A percentile compares a stretch with the other conserved stretches of the same genome.
These are phyloP conservation scores for Leccinellum luteum DNA, from an alignment of 768 basidiomycete species.

Conservation along the genomic window DNA sequence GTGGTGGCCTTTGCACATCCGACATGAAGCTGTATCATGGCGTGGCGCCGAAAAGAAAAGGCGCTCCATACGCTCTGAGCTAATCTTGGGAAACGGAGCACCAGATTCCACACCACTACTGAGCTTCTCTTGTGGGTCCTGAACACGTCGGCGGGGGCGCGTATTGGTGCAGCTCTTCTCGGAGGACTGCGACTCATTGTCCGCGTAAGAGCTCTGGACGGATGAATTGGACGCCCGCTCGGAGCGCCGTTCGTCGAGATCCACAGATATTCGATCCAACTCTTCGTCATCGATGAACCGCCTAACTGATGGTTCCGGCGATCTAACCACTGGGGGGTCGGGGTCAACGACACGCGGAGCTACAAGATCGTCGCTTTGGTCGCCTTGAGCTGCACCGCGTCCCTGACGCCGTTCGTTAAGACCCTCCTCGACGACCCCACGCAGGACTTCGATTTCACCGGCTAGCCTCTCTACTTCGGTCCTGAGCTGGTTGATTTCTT, in stretches of 20 bases:
- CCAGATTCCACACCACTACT: conserved; percentile 28
- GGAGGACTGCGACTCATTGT: conserved; percentile 1
- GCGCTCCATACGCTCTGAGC: conserved; percentile 72
- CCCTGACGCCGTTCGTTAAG: conserved; percentile 65
- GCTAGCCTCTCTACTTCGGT: conserved; percentile 79
- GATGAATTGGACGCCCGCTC: conserved; percentile 40
- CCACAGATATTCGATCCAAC: conserved; percentile 58
- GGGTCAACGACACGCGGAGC: not conserved
- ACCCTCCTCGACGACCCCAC: conserved; percentile 84
- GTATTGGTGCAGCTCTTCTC: not conserved
- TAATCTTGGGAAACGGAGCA: conserved; percentile 78
- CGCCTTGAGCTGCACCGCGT: conserved; percentile 38
- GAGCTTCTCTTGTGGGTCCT: conserved; percentile 3
- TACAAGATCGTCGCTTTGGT: conserved; percentile 3
- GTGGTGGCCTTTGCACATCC: conserved; percentile 54
- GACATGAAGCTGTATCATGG: conserved; percentile 68
- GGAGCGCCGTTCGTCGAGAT: conserved; percentile 65
- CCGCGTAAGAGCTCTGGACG: conserved; percentile 11
- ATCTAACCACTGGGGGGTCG: conserved; percentile 1
- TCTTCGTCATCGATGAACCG: conserved; percentile 58
- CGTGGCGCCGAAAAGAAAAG: conserved; percentile 80
- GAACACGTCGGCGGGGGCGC: not conserved
- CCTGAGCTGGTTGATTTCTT: conserved; percentile 65
- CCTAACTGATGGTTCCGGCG: conserved; percentile 9
- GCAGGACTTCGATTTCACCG: conserved; percentile 83